A percentile compares a stretch with the other conserved stretches of the same genome.
Conservation (phyloP, 371 early-diverging fungal genomes). For the Mortierella sp. region DNA sequence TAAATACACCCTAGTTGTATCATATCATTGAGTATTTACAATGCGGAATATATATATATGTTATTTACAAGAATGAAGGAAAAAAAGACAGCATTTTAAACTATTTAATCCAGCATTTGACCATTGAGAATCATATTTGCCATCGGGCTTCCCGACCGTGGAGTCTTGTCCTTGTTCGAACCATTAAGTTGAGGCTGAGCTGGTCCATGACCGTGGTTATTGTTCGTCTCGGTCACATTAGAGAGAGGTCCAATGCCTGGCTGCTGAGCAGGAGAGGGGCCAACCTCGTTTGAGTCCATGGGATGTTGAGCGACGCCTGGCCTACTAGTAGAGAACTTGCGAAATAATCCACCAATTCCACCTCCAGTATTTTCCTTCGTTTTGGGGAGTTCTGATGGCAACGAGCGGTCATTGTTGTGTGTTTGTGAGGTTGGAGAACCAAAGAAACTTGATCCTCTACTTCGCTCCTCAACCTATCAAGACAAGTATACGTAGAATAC, state of each 20-base stretch:
- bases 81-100: neutral
- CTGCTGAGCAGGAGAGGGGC: constrained; percentile 13
- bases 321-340: constrained; percentile 37
- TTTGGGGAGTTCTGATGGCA: neutral
- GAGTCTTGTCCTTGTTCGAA: constrained; percentile 25
- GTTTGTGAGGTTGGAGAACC: constrained; percentile 19
- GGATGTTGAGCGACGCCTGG: constrained; percentile 6
- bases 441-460: constrained; percentile 35
- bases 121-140: constrained; percentile 52
- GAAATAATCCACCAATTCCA: constrained; percentile 45
- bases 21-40: constrained; percentile 6
- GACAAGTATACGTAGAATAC: neutral
- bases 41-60: neutral
- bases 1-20: constrained; percentile 15
- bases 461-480: constrained; percentile 15
- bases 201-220: neutral
- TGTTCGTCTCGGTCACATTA: neutral
- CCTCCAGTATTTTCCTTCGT: constrained; percentile 8
- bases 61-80: neutral
- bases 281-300: constrained; percentile 30
- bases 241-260: constrained; percentile 15
- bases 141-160: constrained; percentile 46
- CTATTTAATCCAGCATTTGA: constrained; percentile 45
- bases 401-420: neutral
- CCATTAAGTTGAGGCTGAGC: constrained; percentile 9